These are phyloP conservation scores for Coemansia aciculifera DNA, from an alignment of 192 early-diverging fungal genomes.

Conservation along the genomic window DNA sequence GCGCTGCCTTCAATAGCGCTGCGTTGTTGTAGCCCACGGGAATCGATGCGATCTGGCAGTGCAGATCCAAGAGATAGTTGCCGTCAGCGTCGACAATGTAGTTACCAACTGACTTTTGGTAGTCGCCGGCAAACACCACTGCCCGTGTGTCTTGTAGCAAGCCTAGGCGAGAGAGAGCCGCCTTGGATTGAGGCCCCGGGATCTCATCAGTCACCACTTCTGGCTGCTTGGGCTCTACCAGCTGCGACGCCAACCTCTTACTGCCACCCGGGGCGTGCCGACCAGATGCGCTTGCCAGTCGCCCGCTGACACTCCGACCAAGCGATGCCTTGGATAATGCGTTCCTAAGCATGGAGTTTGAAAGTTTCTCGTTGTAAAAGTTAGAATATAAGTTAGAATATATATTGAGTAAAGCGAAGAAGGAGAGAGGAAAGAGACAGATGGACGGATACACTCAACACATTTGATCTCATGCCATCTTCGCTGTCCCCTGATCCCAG, in stretches of 20 bases:
- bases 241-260: conserved; percentile 22
- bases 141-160: conserved; percentile 68
- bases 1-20: conserved; percentile 56
- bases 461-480: not conserved
- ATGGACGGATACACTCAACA: not conserved
- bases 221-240: conserved; percentile 62
- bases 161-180: conserved; percentile 54
- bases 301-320: not conserved
- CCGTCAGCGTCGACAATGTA: conserved; percentile 75
- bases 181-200: conserved; percentile 63
- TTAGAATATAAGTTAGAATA: not conserved
- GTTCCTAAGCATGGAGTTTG: conserved; percentile 10
- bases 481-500: not conserved
- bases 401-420: not conserved
- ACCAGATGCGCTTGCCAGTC: conserved; percentile 2
- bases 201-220: conserved; percentile 52
- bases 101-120: conserved; percentile 66
- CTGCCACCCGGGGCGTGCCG: not conserved
- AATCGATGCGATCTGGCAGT: conserved; percentile 73
- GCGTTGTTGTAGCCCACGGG: conserved; percentile 74
- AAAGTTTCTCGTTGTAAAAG: not conserved
- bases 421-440: not conserved
- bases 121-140: conserved; percentile 65
- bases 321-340: conserved; percentile 10
- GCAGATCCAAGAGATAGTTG: conserved; percentile 68